Percentiles rank a stretch among this genome's conserved stretches.
These are phyloP conservation scores for Spiromastix sp. DNA, from an alignment of 2,329 filamentous ascomycete species.

Conservation along the genomic window DNA sequence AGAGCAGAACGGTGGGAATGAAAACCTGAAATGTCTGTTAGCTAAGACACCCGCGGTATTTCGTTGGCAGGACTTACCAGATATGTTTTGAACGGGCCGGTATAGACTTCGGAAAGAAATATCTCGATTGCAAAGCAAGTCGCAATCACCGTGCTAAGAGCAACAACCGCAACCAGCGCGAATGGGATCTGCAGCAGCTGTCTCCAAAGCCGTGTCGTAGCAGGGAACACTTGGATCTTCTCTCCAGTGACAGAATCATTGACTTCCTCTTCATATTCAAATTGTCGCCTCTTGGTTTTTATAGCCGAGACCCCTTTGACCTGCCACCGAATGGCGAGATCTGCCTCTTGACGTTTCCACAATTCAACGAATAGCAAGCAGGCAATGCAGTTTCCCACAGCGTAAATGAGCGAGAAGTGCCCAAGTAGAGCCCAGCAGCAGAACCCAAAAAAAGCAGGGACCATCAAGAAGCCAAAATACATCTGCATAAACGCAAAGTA, in stretches of 20 bases:
- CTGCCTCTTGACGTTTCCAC: constrained; percentile 88
- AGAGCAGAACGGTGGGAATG: constrained; percentile 80
- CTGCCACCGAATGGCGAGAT: constrained; percentile 79
- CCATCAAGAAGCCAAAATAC: constrained; percentile 78
- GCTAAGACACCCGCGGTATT: not conserved
- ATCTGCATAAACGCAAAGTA: constrained; percentile 92
- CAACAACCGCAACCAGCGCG: constrained; percentile 58
- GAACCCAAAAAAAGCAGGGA: constrained; percentile 69
- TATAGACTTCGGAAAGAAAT: constrained; percentile 89
- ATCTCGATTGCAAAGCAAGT: constrained; percentile 88
- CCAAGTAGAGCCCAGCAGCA: constrained; percentile 73
- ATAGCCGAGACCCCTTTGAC: constrained; percentile 76
- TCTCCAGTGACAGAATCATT: constrained; percentile 78
- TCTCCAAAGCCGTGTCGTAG: constrained; percentile 60
- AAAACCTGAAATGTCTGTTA: constrained; percentile 51
- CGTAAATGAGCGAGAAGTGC: constrained; percentile 73
- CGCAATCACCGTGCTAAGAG: constrained; percentile 72
- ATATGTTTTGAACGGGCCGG: constrained; percentile 75
- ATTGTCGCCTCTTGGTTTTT: constrained; percentile 66
- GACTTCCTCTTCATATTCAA: constrained; percentile 65
- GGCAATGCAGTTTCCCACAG: constrained; percentile 71
- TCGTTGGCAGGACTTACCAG: constrained; percentile 46
- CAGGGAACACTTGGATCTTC: constrained; percentile 63
- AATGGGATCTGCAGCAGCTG: constrained; percentile 81
- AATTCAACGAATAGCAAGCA: constrained; percentile 84